Evolutionary conservation across 140 eudicot species (phyloP).

Genomic region (Oenanthe javanica): DNA sequence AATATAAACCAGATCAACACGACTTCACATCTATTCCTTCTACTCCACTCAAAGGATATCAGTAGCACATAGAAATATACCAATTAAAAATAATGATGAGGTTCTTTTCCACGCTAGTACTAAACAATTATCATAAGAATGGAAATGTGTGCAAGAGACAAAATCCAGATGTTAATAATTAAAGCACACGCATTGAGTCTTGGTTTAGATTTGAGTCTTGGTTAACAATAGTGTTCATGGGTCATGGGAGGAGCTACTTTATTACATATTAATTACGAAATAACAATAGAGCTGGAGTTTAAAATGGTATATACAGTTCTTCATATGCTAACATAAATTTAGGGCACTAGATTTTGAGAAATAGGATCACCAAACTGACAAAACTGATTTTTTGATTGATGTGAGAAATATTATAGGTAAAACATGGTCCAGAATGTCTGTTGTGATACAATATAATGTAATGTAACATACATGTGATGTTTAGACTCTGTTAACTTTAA

Average conservation of each 20-base stretch:
- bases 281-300: background rate
- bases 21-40: too few relatives aligned
- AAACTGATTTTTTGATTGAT: background rate
- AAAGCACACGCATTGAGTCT: background rate
- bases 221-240: background rate
- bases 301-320: background rate
- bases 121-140: background rate
- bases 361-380: background rate
- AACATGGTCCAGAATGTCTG: background rate
- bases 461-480: background rate
- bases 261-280: background rate
- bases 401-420: background rate
- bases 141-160: background rate
- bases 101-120: too few relatives aligned
- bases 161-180: too few relatives aligned
- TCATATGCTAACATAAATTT: background rate
- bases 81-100: too few relatives aligned
- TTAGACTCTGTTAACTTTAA: constrained; percentile 6
- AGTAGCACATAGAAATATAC: too few relatives aligned
- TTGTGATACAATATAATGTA: background rate
- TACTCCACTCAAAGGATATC: too few relatives aligned
- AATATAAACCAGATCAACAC: too few relatives aligned
- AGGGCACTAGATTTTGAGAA: background rate
- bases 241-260: background rate
- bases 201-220: background rate